Conservation (phyloP, 441 rosid genomes). For the Croton laevigatus region DNA sequence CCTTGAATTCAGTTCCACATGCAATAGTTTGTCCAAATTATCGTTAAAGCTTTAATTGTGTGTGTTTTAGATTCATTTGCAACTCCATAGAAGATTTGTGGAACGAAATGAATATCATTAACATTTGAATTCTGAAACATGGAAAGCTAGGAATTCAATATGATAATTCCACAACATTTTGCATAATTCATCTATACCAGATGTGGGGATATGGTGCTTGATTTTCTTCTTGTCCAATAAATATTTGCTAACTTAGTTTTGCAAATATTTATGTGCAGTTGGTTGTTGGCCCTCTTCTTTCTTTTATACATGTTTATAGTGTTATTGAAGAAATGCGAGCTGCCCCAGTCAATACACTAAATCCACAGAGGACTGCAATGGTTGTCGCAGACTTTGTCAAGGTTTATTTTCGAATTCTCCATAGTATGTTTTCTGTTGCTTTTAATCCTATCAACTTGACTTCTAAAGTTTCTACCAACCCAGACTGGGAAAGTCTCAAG, state of each 20-base stretch:
- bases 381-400: conserved; percentile 79
- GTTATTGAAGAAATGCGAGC: conserved; percentile 89
- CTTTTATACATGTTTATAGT: conserved; percentile 56
- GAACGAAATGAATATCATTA: no score
- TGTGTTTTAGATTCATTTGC: no score
- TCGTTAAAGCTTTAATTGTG: no score
- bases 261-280: conserved; percentile 48
- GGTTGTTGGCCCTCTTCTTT: conserved; percentile 79
- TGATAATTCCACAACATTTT: no score
- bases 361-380: conserved; percentile 90
- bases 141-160: no score
- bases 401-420: conserved; percentile 37
- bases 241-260: conserved; percentile 3
- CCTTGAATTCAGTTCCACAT: no score
- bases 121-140: no score
- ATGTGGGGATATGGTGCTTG: background rate
- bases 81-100: no score
- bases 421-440: conserved; percentile 7
- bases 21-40: no score
- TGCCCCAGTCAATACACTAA: conserved; percentile 77
- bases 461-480: conserved; percentile 18
- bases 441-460: conserved; percentile 18
- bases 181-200: background rate
- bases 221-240: background rate
- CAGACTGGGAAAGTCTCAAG: conserved; percentile 82